Conservation (phyloP, 2,329 filamentous ascomycete genomes). For the Ophiosphaerella narmari region DNA sequence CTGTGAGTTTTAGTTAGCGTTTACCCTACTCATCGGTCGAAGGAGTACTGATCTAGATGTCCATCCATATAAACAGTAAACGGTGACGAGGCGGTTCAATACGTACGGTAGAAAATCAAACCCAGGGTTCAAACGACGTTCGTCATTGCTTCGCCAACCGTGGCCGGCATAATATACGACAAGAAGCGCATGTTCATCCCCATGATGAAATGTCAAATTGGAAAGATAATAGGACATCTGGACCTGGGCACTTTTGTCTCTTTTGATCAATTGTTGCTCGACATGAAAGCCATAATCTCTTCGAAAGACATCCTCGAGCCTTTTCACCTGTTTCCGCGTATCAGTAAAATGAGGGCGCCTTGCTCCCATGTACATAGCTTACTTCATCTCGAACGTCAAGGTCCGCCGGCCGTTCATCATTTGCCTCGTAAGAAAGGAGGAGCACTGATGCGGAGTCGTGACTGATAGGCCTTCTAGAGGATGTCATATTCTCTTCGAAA, state of each 20-base stretch:
- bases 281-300: slow-evolving; percentile 11
- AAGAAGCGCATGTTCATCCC: slow-evolving; percentile 15
- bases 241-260: slow-evolving; percentile 5
- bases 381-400: slow-evolving; percentile 8
- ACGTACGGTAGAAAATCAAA: slow-evolving; percentile 10
- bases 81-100: not conserved
- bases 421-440: slow-evolving; percentile 10
- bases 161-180: slow-evolving; percentile 24
- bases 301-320: slow-evolving; percentile 7
- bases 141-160: slow-evolving; percentile 5
- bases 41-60: slow-evolving; percentile 1
- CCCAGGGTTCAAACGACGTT: not conserved
- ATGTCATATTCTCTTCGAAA: slow-evolving; percentile 8
- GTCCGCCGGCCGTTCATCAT: not conserved
- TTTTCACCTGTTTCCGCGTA: slow-evolving; percentile 3
- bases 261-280: slow-evolving; percentile 7
- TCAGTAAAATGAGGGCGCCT: not conserved
- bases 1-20: slow-evolving; percentile 4
- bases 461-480: slow-evolving; percentile 6
- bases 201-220: slow-evolving; percentile 11
- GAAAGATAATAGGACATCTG: slow-evolving; percentile 8
- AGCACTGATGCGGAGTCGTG: slow-evolving; percentile 8
- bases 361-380: not conserved
- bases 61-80: not conserved
- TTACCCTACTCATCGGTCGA: not conserved